Conservation (phyloP, 2,329 filamentous ascomycete genomes). For the Fusarium denticulatum region DNA sequence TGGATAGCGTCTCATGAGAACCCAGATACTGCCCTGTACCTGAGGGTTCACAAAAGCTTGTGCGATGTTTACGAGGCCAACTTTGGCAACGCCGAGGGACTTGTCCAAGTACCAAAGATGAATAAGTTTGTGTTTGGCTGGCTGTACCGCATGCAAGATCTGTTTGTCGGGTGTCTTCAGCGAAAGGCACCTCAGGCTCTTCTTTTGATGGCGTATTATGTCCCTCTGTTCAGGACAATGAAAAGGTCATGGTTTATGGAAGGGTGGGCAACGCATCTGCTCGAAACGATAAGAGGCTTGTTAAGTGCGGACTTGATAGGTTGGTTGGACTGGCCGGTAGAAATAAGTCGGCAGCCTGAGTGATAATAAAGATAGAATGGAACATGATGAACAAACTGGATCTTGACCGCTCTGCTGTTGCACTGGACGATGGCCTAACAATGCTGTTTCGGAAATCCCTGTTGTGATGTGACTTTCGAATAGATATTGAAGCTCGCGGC, state of each 20-base stretch:
- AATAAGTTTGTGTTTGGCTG: conserved; percentile 42
- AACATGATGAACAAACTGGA: background rate
- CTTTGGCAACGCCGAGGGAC: conserved; percentile 34
- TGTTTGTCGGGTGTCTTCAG: conserved; percentile 42
- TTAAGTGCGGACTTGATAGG: conserved; percentile 25
- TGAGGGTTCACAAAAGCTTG: conserved; percentile 34
- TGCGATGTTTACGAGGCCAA: conserved; percentile 43
- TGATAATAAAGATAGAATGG: conserved; percentile 9
- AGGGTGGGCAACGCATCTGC: conserved; percentile 38
- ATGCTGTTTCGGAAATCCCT: background rate
- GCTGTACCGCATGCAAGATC: conserved; percentile 44
- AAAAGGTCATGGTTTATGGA: conserved; percentile 37
- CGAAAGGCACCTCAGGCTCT: conserved; percentile 42
- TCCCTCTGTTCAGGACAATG: conserved; percentile 36
- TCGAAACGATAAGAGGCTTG: conserved; percentile 36
- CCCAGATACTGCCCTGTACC: conserved; percentile 41
- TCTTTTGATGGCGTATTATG: conserved; percentile 42
- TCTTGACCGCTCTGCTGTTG: too few relatives aligned
- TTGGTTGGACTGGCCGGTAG: conserved; percentile 42
- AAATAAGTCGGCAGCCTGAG: conserved; percentile 21
- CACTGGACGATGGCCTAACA: background rate
- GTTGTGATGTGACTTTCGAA: background rate
- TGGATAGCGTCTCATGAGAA: conserved; percentile 40
- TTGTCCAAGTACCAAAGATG: conserved; percentile 23
- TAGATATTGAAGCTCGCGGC: background rate